Base-by-base conservation (phyloP, 345 rosid species). In the Populus simonii region DNA sequence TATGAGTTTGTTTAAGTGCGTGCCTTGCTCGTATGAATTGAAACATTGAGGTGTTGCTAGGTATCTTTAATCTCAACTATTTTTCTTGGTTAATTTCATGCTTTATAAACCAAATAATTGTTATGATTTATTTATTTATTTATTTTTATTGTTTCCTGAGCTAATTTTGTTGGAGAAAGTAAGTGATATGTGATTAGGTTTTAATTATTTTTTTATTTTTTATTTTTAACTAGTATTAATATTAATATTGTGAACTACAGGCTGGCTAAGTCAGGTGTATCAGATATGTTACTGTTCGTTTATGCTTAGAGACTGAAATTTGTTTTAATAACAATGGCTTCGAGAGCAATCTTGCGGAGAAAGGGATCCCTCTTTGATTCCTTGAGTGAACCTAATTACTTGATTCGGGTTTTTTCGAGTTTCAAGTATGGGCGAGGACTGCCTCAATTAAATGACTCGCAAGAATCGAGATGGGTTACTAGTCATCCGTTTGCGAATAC, bases 291-390 rank as follows among this genome's bases (percentile, higher is more conserved):
- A 25, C 31, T 25, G 4, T 35, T 66, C 77, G 59, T 68, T 41
- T 72, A 55, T 75, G 10, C 66, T 38, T 29, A 63, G 74, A 66
- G 68, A 73, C 57, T 57, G 69, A 68, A 51, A 55, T 68, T 68
- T 68, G 45, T 69, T 8, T 3, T 0, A n/a, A 55, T n/a, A 63
- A 68, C 31, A 80, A 94, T 94, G 98, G 91, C 93, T 80, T 91
- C 94, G 13, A 85, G 89, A 83, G 89, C 88, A 79, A 84, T 94
- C 72, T 80, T 90, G 74, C 78, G 83, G 59, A 89, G 89, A 84
- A 90, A 84, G 84, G 88, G 80, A 79, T 69, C 72, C 80, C 77
- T 89, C 35, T 71, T 84, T 0, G 78, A 71, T 71, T 83, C 81
- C 77, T 68, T 83, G 35, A 85, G 80, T 78, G 88, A 79, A 75